phyloP scores from a whole-genome alignment of 305 asterid species.

The Fraxinus velutina region DNA sequence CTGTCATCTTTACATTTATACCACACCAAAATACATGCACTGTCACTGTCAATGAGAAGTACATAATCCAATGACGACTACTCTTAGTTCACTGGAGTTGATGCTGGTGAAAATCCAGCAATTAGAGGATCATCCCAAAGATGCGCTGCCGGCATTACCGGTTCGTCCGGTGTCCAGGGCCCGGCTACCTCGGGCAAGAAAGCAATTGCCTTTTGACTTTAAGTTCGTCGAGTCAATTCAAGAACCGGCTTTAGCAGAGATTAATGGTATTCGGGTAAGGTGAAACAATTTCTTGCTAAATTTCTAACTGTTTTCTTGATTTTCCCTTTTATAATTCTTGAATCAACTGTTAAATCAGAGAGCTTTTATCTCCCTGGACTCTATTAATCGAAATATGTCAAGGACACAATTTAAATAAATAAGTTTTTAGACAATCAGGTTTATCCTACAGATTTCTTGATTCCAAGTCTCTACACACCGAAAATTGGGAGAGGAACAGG shows the following conservation, averaged over 20 bases:
- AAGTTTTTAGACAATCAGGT: neutral
- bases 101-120: constrained; percentile 63
- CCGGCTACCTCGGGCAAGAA: constrained; percentile 55
- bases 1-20: neutral
- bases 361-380: neutral
- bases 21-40: neutral
- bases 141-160: constrained; percentile 59
- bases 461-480: neutral
- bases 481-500: neutral
- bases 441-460: neutral
- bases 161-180: constrained; percentile 54
- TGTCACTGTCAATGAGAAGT: constrained; percentile 20
- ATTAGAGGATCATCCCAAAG: constrained; percentile 39
- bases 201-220: constrained; percentile 27
- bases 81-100: constrained; percentile 67
- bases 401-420: neutral
- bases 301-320: neutral
- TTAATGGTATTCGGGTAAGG: neutral
- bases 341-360: neutral
- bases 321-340: neutral
- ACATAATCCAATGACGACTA: constrained; percentile 33
- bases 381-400: too few species aligned
- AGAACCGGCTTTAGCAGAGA: neutral
- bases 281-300: neutral
- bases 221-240: neutral